Evolutionary conservation across 371 early-diverging fungal genomes (phyloP).

Genomic region (Haplosporangium sp.): DNA sequence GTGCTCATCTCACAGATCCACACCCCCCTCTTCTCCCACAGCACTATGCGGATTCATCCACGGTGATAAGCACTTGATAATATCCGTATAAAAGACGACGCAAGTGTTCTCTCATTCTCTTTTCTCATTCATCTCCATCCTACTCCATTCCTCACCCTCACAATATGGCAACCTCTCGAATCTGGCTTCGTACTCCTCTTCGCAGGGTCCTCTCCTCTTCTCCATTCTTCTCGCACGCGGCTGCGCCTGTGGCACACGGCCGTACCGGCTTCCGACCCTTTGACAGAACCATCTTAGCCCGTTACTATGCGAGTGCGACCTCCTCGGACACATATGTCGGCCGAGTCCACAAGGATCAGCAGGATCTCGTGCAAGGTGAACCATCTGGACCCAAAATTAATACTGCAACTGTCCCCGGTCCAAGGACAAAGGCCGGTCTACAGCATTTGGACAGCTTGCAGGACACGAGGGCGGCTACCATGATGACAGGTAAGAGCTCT

Average conservation of each 20-base stretch:
- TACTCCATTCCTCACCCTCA: background rate
- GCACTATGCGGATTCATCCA: too few relatives aligned
- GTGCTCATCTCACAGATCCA: too few relatives aligned
- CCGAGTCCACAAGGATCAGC: constrained; percentile 37
- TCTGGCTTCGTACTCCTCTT: constrained; percentile 2
- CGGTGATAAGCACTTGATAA: too few relatives aligned
- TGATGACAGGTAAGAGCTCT: constrained; percentile 42
- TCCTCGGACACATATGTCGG: constrained; percentile 1
- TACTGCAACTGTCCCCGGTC: constrained; percentile 32
- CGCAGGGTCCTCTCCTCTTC: constrained; percentile 5
- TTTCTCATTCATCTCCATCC: background rate
- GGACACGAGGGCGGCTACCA: constrained; percentile 50
- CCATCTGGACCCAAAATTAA: constrained; percentile 39
- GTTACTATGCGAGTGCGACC: constrained; percentile 16
- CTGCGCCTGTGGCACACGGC: background rate
- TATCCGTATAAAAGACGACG: too few relatives aligned
- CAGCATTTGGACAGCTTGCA: constrained; percentile 36
- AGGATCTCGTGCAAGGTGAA: constrained; percentile 38
- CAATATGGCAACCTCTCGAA: background rate
- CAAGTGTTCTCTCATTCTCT: background rate
- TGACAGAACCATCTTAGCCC: constrained; percentile 1
- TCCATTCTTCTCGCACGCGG: background rate
- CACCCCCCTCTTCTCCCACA: too few relatives aligned
- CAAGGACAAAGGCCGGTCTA: constrained; percentile 37
- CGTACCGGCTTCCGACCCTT: constrained; percentile 14